Percentiles rank a stretch among this genome's conserved stretches.
Conservation (phyloP, 1,139 yeast genomes). For the Debaryomyces subglobosus region DNA sequence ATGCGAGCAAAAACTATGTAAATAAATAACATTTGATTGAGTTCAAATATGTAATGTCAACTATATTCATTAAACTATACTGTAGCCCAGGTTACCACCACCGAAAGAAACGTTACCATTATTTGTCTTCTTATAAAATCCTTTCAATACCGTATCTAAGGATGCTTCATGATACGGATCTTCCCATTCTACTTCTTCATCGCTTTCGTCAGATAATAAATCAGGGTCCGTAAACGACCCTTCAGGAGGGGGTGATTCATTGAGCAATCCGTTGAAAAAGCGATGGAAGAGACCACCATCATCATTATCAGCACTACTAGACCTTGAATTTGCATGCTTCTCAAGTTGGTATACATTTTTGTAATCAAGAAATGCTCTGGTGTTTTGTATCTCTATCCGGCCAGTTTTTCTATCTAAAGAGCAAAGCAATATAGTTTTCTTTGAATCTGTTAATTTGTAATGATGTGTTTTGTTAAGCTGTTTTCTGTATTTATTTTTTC, state of each 20-base stretch:
- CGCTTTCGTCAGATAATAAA: slow-evolving; percentile 4
- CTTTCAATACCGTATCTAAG: slow-evolving; percentile 10
- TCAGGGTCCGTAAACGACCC: slow-evolving; percentile 1
- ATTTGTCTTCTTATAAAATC: slow-evolving; percentile 9
- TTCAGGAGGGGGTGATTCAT: slow-evolving; percentile 7
- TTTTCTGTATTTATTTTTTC: slow-evolving; percentile 9
- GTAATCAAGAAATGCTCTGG: slow-evolving; percentile 19
- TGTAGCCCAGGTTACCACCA: slow-evolving; percentile 14
- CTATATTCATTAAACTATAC: slow-evolving; percentile 7
- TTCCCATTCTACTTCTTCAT: slow-evolving; percentile 5
- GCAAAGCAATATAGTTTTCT: slow-evolving; percentile 28
- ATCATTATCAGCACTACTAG: neutral
- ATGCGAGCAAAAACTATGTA: slow-evolving; percentile 3
- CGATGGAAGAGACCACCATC: slow-evolving; percentile 7
- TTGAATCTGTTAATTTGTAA: slow-evolving; percentile 1
- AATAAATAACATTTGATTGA: neutral
- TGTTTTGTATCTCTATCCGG: slow-evolving; percentile 25
- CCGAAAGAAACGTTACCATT: slow-evolving; percentile 10
- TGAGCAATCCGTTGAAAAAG: slow-evolving; percentile 6
- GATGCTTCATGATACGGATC: slow-evolving; percentile 11
- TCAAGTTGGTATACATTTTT: slow-evolving; percentile 14
- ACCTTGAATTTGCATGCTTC: slow-evolving; percentile 2
- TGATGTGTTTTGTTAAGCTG: slow-evolving; percentile 1
- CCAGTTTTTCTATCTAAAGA: slow-evolving; percentile 39
- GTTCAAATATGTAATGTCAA: slow-evolving; percentile 1